phyloP scores from a whole-genome alignment of 2,329 filamentous ascomycete genomes.

The Diaporthe caulivora region DNA sequence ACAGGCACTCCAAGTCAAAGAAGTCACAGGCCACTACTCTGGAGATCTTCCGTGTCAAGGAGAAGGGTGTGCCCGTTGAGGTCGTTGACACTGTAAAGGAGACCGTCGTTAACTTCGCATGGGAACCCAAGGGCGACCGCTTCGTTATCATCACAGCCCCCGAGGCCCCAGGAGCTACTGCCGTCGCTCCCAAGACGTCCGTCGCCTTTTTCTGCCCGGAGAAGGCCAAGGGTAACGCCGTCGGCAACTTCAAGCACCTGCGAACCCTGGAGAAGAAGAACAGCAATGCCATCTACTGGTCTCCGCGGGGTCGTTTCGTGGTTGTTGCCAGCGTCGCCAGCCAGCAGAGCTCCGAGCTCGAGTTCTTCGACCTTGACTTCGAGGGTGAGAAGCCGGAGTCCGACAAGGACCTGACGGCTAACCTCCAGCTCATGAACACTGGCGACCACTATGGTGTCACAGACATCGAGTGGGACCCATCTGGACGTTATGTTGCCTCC shows the following conservation, averaged over 20 bases:
- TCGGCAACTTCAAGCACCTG: conserved; percentile 97
- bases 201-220: conserved; percentile 98
- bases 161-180: conserved; percentile 81
- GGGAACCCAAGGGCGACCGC: conserved; percentile 97
- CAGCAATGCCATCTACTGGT: conserved; percentile 99
- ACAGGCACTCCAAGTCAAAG: conserved; percentile 98
- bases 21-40: conserved; percentile 97
- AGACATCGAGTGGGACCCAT: conserved; percentile 98
- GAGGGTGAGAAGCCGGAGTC: conserved; percentile 95
- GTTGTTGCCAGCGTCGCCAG: conserved; percentile 94
- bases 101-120: conserved; percentile 99
- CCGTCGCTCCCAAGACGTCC: conserved; percentile 91
- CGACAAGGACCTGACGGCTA: conserved; percentile 94
- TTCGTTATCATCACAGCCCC: conserved; percentile 97
- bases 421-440: conserved; percentile 93
- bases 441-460: conserved; percentile 98
- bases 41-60: conserved; percentile 96
- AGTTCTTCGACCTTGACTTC: conserved; percentile 98
- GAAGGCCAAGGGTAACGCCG: conserved; percentile 83
- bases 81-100: conserved; percentile 98
- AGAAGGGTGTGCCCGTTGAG: conserved; percentile 98
- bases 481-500: conserved; percentile 92
- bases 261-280: conserved; percentile 98
- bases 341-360: conserved; percentile 92
- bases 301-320: conserved; percentile 93